Evolutionary conservation across 257 asterid species (phyloP), one percentile per base, ranked within the genome.

Genomic region (Datura wrightii): DNA sequence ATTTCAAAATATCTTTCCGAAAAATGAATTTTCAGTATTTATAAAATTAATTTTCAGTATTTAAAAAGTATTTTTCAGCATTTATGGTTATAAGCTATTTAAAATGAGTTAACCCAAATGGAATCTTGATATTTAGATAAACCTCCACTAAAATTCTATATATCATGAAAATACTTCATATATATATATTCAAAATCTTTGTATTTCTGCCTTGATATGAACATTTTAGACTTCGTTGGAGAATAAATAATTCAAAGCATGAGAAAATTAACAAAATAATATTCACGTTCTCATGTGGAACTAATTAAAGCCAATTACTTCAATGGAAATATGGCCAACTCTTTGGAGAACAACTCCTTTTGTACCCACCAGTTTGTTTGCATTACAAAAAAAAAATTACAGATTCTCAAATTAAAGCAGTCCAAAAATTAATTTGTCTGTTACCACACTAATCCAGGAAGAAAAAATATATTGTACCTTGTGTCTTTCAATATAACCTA

Each of bases 281-380:
- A 24, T 24, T 24, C 81, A 11, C 60, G 46, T 52, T 78, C 4
- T 58, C 82, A 8, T 14, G 41, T 15, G 59, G 13, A 14, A 31
- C 31, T 76, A 42, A 70, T 41, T 70, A 70, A 70, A 41, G 11
- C 54, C 54, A 18, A 70, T 16, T 2, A 14, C 46, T 7, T 76
- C 9, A 65, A 18, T 60, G 76, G 59, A 62, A 62, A 82, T 65
- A 60, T 82, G 74, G 59, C 84, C 56, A 60, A 82, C 84, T 62
- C 71, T 50, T 53, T 34, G 62, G 53, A 82, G 62, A 69, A 83
- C 65, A 48, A 83, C 62, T 66, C 66, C 66, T 83, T 42, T 39
- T 14, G 79, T 11, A 58, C 9, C n/a, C 24, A 80, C 58, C 3
- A 56, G 16, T 54, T 54, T 37, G 70, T 67, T 50, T 54, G 44